Evolutionary conservation across 345 rosid species (phyloP).

Genomic region (Clausena lansium): DNA sequence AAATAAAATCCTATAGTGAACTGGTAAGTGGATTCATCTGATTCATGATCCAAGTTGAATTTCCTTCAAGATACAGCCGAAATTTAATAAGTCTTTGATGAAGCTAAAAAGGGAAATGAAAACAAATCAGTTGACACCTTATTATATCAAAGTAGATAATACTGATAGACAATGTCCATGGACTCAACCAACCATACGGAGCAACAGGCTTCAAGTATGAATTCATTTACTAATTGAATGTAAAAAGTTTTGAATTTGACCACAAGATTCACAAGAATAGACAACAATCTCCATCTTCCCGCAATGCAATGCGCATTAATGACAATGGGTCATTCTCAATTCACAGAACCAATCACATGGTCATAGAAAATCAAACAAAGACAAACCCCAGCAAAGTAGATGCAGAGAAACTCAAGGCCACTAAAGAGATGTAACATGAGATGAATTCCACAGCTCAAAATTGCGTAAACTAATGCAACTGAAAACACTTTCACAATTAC

Average conservation of each 20-base stretch:
- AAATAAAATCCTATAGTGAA: neutral
- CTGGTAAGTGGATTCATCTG: neutral
- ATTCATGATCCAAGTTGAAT: neutral
- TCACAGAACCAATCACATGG: slow-evolving; percentile 6
- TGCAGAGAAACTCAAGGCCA: neutral
- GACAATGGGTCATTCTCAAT: neutral
- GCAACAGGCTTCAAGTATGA: neutral
- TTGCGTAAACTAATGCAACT: neutral
- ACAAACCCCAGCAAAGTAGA: neutral
- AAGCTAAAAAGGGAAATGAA: neutral
- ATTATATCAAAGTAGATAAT: neutral
- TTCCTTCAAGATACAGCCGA: neutral
- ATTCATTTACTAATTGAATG: neutral
- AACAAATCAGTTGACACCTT: neutral
- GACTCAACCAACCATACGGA: neutral
- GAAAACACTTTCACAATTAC: slow-evolving; percentile 7
- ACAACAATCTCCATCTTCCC: neutral
- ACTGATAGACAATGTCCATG: neutral
- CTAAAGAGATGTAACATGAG: too few species aligned
- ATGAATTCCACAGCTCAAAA: neutral
- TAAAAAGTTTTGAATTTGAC: neutral
- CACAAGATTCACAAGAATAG: neutral
- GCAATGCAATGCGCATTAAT: neutral
- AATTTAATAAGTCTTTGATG: neutral
- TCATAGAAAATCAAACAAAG: neutral